phyloP scores from a whole-genome alignment of 805 yeast genomes.

The Spathaspora passalidarum region DNA sequence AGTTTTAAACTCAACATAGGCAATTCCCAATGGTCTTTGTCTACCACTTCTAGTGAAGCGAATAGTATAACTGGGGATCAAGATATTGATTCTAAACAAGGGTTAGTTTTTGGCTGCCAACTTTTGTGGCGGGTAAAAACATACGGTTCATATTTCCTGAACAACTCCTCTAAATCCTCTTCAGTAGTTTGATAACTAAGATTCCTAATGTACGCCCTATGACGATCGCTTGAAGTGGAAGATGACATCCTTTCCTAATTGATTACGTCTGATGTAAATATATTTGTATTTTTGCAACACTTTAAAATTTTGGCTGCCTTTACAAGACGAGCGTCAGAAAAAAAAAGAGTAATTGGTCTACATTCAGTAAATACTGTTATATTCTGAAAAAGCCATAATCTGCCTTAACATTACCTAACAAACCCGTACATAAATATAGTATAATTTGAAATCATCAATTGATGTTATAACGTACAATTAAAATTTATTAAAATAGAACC shows the following conservation, averaged over 20 bases:
- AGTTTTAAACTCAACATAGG: conserved; percentile 34
- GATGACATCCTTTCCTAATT: not conserved
- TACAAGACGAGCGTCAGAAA: not conserved
- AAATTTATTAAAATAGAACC: conserved; percentile 1
- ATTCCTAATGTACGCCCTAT: conserved; percentile 53
- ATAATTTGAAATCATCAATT: not conserved
- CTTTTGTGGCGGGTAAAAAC: conserved; percentile 15
- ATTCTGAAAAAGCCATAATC: not conserved
- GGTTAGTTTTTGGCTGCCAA: conserved; percentile 7
- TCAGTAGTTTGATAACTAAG: conserved; percentile 52
- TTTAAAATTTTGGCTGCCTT: not conserved
- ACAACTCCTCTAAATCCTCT: conserved; percentile 44
- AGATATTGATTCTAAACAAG: conserved; percentile 28
- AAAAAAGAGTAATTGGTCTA: not conserved
- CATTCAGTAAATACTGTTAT: not conserved
- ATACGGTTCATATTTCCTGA: conserved; percentile 47
- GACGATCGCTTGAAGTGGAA: not conserved
- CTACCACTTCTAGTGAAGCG: conserved; percentile 40
- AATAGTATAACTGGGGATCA: conserved; percentile 55
- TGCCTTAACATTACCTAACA: conserved; percentile 15
- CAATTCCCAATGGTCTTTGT: conserved; percentile 54
- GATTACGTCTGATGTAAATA: not conserved
- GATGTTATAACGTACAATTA: conserved; percentile 4
- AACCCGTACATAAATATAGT: conserved; percentile 12
- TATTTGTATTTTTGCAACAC: conserved; percentile 3